These are phyloP conservation scores for Punica granatum DNA, from an alignment of 345 rosid species.

Conservation along the genomic window DNA sequence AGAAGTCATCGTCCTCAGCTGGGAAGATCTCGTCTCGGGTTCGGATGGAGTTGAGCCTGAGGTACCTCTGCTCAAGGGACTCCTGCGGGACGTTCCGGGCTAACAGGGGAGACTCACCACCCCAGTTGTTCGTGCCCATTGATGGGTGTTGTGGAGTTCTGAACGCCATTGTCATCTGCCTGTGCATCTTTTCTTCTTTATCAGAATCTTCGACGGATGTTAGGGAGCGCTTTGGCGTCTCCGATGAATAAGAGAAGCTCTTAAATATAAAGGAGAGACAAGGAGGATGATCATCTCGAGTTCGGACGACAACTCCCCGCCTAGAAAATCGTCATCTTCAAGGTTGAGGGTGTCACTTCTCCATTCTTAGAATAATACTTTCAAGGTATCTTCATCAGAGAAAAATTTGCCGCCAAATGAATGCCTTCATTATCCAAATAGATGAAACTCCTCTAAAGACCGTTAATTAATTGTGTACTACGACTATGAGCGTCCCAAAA, in stretches of 20 bases:
- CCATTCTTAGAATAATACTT: neutral
- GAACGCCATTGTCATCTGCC: constrained; percentile 28
- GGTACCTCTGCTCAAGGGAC: constrained; percentile 45
- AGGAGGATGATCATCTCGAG: neutral
- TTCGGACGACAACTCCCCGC: neutral
- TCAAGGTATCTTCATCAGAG: neutral
- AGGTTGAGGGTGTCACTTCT: neutral
- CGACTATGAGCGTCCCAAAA: too few relatives aligned
- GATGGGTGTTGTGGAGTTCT: constrained; percentile 57
- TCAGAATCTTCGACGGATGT: neutral
- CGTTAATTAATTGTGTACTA: too few relatives aligned
- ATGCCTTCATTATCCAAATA: too few relatives aligned
- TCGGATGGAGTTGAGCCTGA: constrained; percentile 23
- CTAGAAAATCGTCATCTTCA: neutral
- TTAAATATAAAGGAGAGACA: neutral
- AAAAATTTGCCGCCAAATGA: neutral
- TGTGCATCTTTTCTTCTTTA: constrained; percentile 9
- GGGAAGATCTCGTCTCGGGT: constrained; percentile 33
- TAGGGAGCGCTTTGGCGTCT: neutral
- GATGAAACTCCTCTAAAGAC: too few relatives aligned
- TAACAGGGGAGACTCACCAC: constrained; percentile 50
- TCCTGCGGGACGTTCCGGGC: constrained; percentile 45
- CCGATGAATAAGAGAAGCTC: neutral
- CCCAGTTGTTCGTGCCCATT: constrained; percentile 48
- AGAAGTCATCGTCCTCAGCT: neutral